Evolutionary conservation across 257 asterid genomes (phyloP), one percentile per base, ranked within the genome.

Genomic region (Salvia miltiorrhiza): DNA sequence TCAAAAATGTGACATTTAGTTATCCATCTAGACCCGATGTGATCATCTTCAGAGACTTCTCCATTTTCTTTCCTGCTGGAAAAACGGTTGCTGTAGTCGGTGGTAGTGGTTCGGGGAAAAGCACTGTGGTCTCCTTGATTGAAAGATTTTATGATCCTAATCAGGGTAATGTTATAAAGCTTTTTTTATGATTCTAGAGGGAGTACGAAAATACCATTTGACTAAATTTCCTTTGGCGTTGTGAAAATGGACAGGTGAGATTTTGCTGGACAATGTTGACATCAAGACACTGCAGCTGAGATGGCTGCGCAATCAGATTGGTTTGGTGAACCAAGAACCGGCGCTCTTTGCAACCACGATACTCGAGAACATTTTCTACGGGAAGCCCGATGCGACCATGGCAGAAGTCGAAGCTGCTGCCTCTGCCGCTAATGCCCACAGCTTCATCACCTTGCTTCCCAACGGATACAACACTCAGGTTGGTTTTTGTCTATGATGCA

Each of bases 1-100:
- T 94, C 59, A 89, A 86, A 52, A 85, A 87, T 70, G 97, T 94
- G 33, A 84, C 91, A 40, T 94, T 94, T 78, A 89, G 97, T 82
- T 94, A 94, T 62, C 99, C 99, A 0, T 94, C 99, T 5, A 76
- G 99, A 73, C 97, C 99, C 16, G 99, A 94, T 79, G 98, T 94
- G 47, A 68, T 91, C 65, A 88, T 94, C 81, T 94, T 94, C 71
- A 62, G 97, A 80, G 89, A 89, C 70, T 94, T 94, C 76, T 89
- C 97, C 65, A 89, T 94, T 72, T 87, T 86, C 85, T 91, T 94
- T 76, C 98, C 98, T 9, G 99, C 99, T 14, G 99, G 99, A 47
- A 94, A 91, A 76, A 94, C 98, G 0, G 88, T 89, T 48, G 99
- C 99, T 3, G 98, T 94, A 23, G 99, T 94, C 28, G 99, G 99